Conservation (phyloP, 176 grass and related monocot genomes). For the Microstegium vimineum region DNA sequence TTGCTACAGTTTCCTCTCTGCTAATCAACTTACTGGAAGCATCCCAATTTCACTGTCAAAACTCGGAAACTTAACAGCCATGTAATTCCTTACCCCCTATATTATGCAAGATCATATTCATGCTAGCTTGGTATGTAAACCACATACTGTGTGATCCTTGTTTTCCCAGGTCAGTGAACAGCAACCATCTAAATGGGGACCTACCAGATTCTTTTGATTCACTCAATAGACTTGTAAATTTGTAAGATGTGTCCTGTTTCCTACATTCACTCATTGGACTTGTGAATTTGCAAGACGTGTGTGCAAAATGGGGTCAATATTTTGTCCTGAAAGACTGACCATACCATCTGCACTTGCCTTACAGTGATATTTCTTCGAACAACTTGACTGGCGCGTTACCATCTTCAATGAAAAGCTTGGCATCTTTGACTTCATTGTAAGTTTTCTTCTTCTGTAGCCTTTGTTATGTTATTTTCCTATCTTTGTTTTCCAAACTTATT, state of each 20-base stretch:
- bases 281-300: constrained; percentile 55
- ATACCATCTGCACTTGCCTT: constrained; percentile 16
- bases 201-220: constrained; percentile 76
- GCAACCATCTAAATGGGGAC: constrained; percentile 70
- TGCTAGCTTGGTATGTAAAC: not conserved
- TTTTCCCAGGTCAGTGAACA: constrained; percentile 77
- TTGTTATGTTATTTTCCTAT: not conserved
- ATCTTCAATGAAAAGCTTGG: constrained; percentile 66
- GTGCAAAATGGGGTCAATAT: not conserved
- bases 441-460: constrained; percentile 1
- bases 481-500: not conserved
- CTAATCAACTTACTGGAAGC: constrained; percentile 94
- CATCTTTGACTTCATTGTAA: constrained; percentile 94
- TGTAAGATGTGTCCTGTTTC: constrained; percentile 51
- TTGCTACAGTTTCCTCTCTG: constrained; percentile 82
- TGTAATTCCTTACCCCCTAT: constrained; percentile 45
- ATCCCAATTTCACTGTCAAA: constrained; percentile 90
- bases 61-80: constrained; percentile 57
- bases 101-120: not conserved
- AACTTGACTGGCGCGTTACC: constrained; percentile 74
- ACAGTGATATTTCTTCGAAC: constrained; percentile 83
- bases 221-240: constrained; percentile 72
- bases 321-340: not conserved
- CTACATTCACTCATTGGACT: constrained; percentile 31
- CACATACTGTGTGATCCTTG: not conserved